Percentiles rank a stretch among this genome's conserved stretches.
phyloP scores from a whole-genome alignment of 2,329 filamentous ascomycete genomes.

The Beauveria asiatica region DNA sequence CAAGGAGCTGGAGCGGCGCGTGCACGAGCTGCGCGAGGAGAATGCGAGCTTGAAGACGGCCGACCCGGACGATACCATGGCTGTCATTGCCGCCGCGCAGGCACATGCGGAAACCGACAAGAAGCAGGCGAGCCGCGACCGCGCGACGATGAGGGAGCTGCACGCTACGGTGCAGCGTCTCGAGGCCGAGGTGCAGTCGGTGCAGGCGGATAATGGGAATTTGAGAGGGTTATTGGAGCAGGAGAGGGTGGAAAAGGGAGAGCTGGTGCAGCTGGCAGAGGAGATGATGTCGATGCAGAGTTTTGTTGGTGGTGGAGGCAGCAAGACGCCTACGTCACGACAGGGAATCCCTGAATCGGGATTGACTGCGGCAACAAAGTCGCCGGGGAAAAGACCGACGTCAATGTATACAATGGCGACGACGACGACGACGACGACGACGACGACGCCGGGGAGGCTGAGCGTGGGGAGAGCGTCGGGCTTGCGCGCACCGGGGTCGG shows the following conservation, averaged over 20 bases:
- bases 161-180: slow-evolving; percentile 69
- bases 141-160: slow-evolving; percentile 58
- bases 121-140: slow-evolving; percentile 53
- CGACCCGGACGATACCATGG: slow-evolving; percentile 38
- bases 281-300: slow-evolving; percentile 64
- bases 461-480: slow-evolving; percentile 49
- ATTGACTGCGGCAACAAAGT: slow-evolving; percentile 12
- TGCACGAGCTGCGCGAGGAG: slow-evolving; percentile 62
- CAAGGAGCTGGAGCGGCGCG: slow-evolving; percentile 62
- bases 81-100: slow-evolving; percentile 18
- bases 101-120: slow-evolving; percentile 40
- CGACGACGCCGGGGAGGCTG: slow-evolving; percentile 31
- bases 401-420: not conserved
- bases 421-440: no score
- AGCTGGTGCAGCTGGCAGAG: slow-evolving; percentile 71
- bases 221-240: slow-evolving; percentile 58
- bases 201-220: slow-evolving; percentile 61
- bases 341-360: slow-evolving; percentile 15
- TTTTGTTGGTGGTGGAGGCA: slow-evolving; percentile 22
- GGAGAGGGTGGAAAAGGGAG: slow-evolving; percentile 75
- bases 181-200: slow-evolving; percentile 59
- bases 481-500: slow-evolving; percentile 51
- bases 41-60: slow-evolving; percentile 62
- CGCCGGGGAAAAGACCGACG: slow-evolving; percentile 15
- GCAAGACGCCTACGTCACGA: not conserved